Percentiles rank a stretch among this genome's conserved stretches.
These are phyloP conservation scores for Brettanomyces anomalus DNA, from an alignment of 805 yeast species.

Conservation along the genomic window DNA sequence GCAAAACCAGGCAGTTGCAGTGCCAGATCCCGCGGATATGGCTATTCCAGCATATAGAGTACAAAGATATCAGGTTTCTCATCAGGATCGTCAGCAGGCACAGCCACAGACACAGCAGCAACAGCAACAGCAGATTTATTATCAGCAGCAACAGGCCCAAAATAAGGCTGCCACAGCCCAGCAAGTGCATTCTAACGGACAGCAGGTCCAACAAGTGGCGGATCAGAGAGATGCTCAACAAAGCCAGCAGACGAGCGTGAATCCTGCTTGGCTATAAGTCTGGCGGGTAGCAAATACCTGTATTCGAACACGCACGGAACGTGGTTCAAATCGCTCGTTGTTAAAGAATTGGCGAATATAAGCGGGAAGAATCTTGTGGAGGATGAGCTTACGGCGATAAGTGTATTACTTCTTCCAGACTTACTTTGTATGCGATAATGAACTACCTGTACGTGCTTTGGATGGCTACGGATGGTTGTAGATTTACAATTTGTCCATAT, in stretches of 20 bases:
- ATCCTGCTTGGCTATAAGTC: constrained; percentile 23
- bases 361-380: no score
- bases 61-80: constrained; percentile 6
- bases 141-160: constrained; percentile 12
- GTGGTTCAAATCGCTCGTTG: no score
- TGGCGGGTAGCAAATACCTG: not conserved
- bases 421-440: no score
- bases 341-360: no score
- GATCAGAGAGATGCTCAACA: constrained; percentile 1
- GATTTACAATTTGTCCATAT: no score
- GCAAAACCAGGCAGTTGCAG: constrained; percentile 23
- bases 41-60: constrained; percentile 4
- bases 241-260: constrained; percentile 11
- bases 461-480: no score
- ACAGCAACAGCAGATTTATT: constrained; percentile 16
- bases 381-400: no score
- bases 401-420: no score
- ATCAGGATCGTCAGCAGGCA: constrained; percentile 12
- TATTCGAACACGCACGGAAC: no score
- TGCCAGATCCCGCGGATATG: constrained; percentile 21
- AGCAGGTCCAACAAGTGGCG: constrained; percentile 4
- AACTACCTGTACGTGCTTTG: no score
- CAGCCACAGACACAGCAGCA: constrained; percentile 13
- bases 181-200: not conserved
- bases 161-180: not conserved